Conservation (phyloP, 495 filamentous ascomycete species). For the Durotheca rogersii region DNA sequence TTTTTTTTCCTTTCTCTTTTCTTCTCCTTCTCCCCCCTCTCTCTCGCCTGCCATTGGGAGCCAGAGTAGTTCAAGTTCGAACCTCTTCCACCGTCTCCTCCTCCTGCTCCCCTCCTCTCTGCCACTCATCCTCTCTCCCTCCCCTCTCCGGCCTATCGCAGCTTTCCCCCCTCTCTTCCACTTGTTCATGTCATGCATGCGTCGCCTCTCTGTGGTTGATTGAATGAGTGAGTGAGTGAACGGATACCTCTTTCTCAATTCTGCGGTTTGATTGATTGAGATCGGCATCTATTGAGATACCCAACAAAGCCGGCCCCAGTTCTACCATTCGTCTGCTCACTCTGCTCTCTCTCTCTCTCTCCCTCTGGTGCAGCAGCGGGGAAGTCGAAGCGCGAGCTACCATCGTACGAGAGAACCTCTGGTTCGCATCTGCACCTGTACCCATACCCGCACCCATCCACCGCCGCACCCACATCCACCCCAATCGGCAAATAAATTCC, state of each 20-base stretch:
- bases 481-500: neutral
- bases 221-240: conserved; percentile 10
- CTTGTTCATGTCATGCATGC: conserved; percentile 29
- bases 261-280: conserved; percentile 25
- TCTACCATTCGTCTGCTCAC: neutral
- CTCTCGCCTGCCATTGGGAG: too few species aligned
- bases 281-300: too few species aligned
- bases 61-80: too few species aligned
- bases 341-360: too few species aligned
- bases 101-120: neutral
- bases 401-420: too few species aligned
- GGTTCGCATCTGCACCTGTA: neutral
- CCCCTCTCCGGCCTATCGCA: conserved; percentile 24
- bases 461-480: neutral
- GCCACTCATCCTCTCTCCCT: conserved; percentile 4
- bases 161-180: conserved; percentile 16
- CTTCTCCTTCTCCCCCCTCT: too few species aligned
- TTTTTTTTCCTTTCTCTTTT: too few species aligned
- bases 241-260: conserved; percentile 16
- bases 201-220: conserved; percentile 20
- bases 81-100: neutral
- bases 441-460: too few species aligned
- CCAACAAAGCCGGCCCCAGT: conserved; percentile 7
- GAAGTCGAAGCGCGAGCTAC: neutral
- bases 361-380: neutral